Conservation (phyloP, 208 protist genomes). For the Trypanosomatidae sp. region DNA sequence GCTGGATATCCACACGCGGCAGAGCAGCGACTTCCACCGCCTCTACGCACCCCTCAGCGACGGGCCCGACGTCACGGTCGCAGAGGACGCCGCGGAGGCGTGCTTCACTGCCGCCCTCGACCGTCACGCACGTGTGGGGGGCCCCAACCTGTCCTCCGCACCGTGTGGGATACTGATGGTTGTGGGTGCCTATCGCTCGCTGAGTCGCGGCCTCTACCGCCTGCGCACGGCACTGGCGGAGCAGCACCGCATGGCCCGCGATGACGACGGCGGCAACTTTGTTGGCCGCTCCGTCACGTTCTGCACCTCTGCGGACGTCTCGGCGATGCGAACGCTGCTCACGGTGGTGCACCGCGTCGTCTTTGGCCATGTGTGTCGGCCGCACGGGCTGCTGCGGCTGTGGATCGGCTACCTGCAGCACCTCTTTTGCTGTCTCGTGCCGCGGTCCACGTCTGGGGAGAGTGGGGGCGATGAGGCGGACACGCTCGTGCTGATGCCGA, state of each 20-base stretch:
- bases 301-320: conserved; percentile 62
- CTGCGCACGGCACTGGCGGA: conserved; percentile 54
- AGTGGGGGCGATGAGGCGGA: conserved; percentile 19
- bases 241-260: conserved; percentile 42
- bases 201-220: conserved; percentile 33
- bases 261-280: conserved; percentile 33
- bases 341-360: conserved; percentile 58
- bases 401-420: conserved; percentile 75
- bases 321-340: conserved; percentile 38
- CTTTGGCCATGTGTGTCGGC: conserved; percentile 49
- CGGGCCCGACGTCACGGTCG: neutral
- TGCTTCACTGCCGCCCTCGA: conserved; percentile 7
- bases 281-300: conserved; percentile 52
- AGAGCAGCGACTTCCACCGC: neutral
- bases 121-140: conserved; percentile 5
- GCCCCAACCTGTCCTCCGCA: conserved; percentile 13
- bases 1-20: too few species aligned
- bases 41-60: neutral
- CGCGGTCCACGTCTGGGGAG: conserved; percentile 16
- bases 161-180: conserved; percentile 63
- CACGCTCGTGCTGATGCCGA: conserved; percentile 42
- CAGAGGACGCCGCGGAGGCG: conserved; percentile 4
- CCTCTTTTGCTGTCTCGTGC: conserved; percentile 63
- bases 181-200: conserved; percentile 50
- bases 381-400: conserved; percentile 55